Conservation (phyloP, 225 moss, liverwort and hornwort species). For the Polytrichum commune region DNA sequence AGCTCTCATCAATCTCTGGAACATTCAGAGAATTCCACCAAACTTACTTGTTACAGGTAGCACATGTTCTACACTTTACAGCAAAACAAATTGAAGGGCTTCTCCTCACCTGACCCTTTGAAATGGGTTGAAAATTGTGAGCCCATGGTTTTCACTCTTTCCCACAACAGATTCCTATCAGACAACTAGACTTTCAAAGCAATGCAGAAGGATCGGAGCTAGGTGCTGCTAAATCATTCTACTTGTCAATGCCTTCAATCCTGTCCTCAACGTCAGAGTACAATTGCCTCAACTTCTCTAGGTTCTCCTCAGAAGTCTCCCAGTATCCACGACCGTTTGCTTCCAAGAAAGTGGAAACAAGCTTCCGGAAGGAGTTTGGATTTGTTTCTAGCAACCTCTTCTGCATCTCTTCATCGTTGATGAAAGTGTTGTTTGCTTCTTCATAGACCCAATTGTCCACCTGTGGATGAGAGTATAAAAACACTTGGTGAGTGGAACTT, state of each 20-base stretch:
- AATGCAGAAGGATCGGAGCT: no score
- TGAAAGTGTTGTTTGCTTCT: slow-evolving; percentile 93
- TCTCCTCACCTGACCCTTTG: no score
- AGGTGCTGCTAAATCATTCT: slow-evolving; percentile 8
- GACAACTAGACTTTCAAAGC: no score
- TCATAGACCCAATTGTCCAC: slow-evolving; percentile 99
- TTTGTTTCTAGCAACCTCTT: slow-evolving; percentile 90
- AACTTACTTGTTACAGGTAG: no score
- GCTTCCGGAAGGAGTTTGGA: slow-evolving; percentile 96
- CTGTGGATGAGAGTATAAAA: slow-evolving; percentile 16
- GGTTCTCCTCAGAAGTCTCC: slow-evolving; percentile 93
- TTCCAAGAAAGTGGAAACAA: slow-evolving; percentile 93
- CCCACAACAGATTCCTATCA: no score
- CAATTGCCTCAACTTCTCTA: slow-evolving; percentile 88
- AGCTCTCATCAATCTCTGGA: no score
- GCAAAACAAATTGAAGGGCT: no score
- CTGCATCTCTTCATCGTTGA: slow-evolving; percentile 98
- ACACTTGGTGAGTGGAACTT: not conserved
- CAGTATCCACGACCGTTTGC: slow-evolving; percentile 96
- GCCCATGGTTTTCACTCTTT: no score
- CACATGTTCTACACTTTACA: no score
- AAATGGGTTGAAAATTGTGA: no score
- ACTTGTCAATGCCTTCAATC: slow-evolving; percentile 91
- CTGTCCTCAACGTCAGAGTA: slow-evolving; percentile 97
- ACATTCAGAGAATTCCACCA: no score